These are phyloP conservation scores for Saturnispora mendoncae DNA, from an alignment of 805 yeast species.

Conservation along the genomic window DNA sequence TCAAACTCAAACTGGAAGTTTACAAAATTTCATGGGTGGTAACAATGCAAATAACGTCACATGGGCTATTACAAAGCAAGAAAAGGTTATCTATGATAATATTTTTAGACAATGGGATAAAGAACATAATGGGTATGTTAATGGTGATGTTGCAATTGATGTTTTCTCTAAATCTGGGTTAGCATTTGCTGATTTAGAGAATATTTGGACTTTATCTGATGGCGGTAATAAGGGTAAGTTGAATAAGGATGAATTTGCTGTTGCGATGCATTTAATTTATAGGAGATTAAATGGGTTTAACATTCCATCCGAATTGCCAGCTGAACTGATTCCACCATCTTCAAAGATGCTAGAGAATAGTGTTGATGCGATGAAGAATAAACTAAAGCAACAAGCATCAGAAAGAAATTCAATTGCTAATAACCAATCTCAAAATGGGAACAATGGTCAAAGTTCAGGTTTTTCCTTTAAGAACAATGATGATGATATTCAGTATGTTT, in stretches of 20 bases:
- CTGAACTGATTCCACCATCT: slow-evolving; percentile 85
- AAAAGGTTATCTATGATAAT: slow-evolving; percentile 75
- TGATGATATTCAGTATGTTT: slow-evolving; percentile 52
- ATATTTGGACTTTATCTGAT: slow-evolving; percentile 87
- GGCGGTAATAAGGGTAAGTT: slow-evolving; percentile 73
- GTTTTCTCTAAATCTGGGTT: slow-evolving; percentile 90
- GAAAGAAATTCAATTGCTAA: slow-evolving; percentile 19
- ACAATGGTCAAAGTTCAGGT: slow-evolving; percentile 28
- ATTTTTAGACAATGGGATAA: slow-evolving; percentile 86
- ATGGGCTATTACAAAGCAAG: slow-evolving; percentile 82
- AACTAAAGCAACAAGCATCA: slow-evolving; percentile 36
- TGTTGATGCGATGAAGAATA: slow-evolving; percentile 60
- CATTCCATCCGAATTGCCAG: slow-evolving; percentile 76
- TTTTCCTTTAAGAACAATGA: slow-evolving; percentile 70
- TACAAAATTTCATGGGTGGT: slow-evolving; percentile 27
- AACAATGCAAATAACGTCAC: slow-evolving; percentile 43
- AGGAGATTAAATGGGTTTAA: slow-evolving; percentile 81
- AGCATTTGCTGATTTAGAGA: slow-evolving; percentile 73
- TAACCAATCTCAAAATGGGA: slow-evolving; percentile 1
- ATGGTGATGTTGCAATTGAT: slow-evolving; percentile 74
- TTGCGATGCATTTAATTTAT: slow-evolving; percentile 95
- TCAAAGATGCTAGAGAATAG: slow-evolving; percentile 64
- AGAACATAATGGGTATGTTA: slow-evolving; percentile 54
- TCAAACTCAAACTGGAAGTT: slow-evolving; percentile 21
- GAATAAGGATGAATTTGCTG: slow-evolving; percentile 84